A percentile compares a stretch with the other conserved stretches of the same genome.
These are phyloP conservation scores for Papiliotrema terrestris DNA, from an alignment of 1,284 basidiomycete genomes.

Conservation along the genomic window DNA sequence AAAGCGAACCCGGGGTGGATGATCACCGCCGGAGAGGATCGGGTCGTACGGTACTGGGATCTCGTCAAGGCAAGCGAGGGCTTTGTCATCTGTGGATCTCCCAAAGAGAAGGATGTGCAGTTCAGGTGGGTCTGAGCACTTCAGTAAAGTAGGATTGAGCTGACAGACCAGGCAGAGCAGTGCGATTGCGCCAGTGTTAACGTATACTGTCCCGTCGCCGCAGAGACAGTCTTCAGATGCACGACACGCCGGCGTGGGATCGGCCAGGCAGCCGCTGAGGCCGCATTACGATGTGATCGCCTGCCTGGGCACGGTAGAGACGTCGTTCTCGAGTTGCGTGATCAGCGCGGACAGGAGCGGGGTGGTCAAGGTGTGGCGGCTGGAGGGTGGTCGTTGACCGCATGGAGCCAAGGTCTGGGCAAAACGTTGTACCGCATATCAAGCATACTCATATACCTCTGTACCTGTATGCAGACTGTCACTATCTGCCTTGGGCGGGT, in stretches of 20 bases:
- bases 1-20: constrained; percentile 31
- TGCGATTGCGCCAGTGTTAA: constrained; percentile 13
- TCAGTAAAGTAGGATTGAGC: not conserved
- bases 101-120: constrained; percentile 42
- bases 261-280: constrained; percentile 39
- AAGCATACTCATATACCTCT: not conserved
- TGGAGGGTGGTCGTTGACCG: constrained; percentile 26
- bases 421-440: not conserved
- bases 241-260: constrained; percentile 14
- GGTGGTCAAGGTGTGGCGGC: constrained; percentile 47
- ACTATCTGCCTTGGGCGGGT: not conserved
- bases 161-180: constrained; percentile 8
- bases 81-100: constrained; percentile 44
- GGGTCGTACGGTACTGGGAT: constrained; percentile 47
- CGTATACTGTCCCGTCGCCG: constrained; percentile 30
- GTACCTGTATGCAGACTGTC: not conserved
- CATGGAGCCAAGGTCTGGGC: not conserved
- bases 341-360: constrained; percentile 46
- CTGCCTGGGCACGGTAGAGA: constrained; percentile 42
- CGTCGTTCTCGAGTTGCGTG: constrained; percentile 45
- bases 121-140: constrained; percentile 28
- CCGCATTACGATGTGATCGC: constrained; percentile 47
- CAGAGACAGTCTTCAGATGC: constrained; percentile 13
- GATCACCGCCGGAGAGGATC: constrained; percentile 44
- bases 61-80: constrained; percentile 30